A percentile compares a stretch with the other conserved stretches of the same genome.
These are phyloP conservation scores for Heterobasidion occidentale DNA, from an alignment of 1,284 basidiomycete genomes.

Conservation along the genomic window DNA sequence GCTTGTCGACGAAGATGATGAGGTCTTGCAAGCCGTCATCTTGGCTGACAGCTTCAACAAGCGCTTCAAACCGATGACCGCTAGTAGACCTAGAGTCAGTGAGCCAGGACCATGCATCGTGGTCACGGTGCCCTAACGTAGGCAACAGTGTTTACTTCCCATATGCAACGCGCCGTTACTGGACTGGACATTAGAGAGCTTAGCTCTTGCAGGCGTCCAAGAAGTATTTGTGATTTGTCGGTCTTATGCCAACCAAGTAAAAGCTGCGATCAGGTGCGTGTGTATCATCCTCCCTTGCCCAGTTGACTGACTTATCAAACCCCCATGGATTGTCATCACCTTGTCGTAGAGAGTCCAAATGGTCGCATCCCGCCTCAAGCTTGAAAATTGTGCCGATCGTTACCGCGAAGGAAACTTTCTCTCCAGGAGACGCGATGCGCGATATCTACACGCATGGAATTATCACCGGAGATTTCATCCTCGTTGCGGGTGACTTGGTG, in stretches of 20 bases:
- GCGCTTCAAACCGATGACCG: slow-evolving; percentile 84
- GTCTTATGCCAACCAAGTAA: slow-evolving; percentile 81
- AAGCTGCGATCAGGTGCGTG: slow-evolving; percentile 70
- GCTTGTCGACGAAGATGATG: slow-evolving; percentile 60
- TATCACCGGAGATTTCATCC: slow-evolving; percentile 88
- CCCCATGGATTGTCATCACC: slow-evolving; percentile 4
- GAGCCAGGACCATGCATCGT: background rate
- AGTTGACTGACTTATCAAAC: background rate
- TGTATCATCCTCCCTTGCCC: slow-evolving; percentile 8
- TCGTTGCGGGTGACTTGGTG: slow-evolving; percentile 91
- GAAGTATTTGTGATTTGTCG: slow-evolving; percentile 93
- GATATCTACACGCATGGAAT: slow-evolving; percentile 93
- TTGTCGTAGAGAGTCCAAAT: slow-evolving; percentile 62
- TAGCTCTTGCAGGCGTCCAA: slow-evolving; percentile 88
- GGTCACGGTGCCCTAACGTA: background rate
- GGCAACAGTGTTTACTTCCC: slow-evolving; percentile 77
- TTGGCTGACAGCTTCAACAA: slow-evolving; percentile 95
- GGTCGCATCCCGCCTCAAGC: slow-evolving; percentile 68
- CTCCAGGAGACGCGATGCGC: slow-evolving; percentile 92
- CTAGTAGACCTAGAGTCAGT: slow-evolving; percentile 65
- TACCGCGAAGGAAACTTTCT: slow-evolving; percentile 82
- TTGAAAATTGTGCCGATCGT: slow-evolving; percentile 86
- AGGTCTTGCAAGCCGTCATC: slow-evolving; percentile 85
- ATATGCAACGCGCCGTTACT: slow-evolving; percentile 91
- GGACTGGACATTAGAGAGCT: slow-evolving; percentile 93